Evolutionary conservation across 2,329 filamentous ascomycete genomes (phyloP).

Genomic region (Verticillium nonalfalfae): DNA sequence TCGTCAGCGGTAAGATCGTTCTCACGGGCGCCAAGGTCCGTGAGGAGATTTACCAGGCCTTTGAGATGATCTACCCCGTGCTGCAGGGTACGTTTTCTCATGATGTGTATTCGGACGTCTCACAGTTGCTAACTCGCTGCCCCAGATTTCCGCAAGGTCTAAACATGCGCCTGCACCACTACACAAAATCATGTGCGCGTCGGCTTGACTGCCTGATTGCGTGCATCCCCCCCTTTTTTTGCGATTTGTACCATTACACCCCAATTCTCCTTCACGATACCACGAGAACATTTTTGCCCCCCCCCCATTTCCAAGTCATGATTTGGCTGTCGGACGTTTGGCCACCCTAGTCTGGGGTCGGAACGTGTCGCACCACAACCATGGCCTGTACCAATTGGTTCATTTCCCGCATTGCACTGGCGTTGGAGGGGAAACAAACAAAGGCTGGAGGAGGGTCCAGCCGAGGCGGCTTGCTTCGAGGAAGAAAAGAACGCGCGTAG

Average conservation of each 20-base stretch:
- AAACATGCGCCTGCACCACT: constrained; percentile 13
- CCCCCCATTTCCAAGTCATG: constrained; percentile 5
- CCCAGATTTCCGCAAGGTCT: constrained; percentile 53
- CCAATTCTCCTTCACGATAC: constrained; percentile 33
- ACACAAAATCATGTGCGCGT: background rate
- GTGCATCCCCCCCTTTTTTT: constrained; percentile 10
- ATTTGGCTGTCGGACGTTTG: constrained; percentile 2
- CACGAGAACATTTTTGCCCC: constrained; percentile 30
- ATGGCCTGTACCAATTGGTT: constrained; percentile 29
- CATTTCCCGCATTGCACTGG: constrained; percentile 50
- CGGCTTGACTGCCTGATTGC: background rate
- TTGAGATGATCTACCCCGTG: constrained; percentile 96
- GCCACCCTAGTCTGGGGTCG: background rate
- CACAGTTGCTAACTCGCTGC: constrained; percentile 3
- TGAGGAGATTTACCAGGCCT: constrained; percentile 96
- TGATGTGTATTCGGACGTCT: background rate
- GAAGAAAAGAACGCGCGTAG: constrained; percentile 21
- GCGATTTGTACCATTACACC: constrained; percentile 32
- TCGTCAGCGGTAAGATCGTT: constrained; percentile 97
- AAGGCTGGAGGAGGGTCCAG: constrained; percentile 11
- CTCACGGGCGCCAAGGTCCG: constrained; percentile 95
- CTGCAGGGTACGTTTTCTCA: constrained; percentile 61
- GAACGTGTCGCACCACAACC: background rate
- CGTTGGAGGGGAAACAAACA: constrained; percentile 37
- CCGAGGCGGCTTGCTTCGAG: constrained; percentile 22